Conservation (phyloP, 2,329 filamentous ascomycete genomes). For the Cordyceps farinosa region DNA sequence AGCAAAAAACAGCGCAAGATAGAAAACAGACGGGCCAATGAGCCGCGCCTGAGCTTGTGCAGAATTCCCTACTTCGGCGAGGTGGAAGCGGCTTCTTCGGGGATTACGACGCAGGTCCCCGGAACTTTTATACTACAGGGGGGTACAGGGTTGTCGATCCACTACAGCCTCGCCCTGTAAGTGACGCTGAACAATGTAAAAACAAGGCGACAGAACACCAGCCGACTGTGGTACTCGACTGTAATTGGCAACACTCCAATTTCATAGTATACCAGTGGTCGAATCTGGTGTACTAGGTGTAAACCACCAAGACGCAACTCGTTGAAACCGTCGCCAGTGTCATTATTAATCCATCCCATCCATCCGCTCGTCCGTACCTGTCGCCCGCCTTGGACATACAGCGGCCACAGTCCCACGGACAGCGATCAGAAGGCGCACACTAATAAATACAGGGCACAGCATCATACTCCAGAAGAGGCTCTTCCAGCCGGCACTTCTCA, state of each 20-base stretch:
- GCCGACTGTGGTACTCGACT: no score
- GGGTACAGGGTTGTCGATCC: not conserved
- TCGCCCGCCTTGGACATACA: not conserved
- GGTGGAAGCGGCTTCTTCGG: not conserved
- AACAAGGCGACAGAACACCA: no score
- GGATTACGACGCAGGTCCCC: not conserved
- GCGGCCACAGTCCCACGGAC: not conserved
- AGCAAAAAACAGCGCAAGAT: no score
- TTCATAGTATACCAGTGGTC: no score
- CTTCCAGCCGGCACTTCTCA: no score
- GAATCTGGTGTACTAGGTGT: no score
- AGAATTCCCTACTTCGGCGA: conserved; percentile 4
- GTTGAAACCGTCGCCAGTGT: not conserved
- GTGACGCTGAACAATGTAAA: no score
- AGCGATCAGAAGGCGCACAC: no score
- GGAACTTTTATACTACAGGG: not conserved
- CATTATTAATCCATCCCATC: not conserved
- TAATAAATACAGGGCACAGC: not conserved
- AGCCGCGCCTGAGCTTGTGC: not conserved
- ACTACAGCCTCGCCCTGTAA: not conserved
- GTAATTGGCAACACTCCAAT: no score
- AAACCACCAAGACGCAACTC: no score
- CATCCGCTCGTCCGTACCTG: not conserved
- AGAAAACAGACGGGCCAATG: not conserved
- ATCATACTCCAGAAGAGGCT: no score